A percentile compares a stretch with the other conserved stretches of the same genome.
Conservation (phyloP, 139 green algal species). For the Zygnema cylindricum region DNA sequence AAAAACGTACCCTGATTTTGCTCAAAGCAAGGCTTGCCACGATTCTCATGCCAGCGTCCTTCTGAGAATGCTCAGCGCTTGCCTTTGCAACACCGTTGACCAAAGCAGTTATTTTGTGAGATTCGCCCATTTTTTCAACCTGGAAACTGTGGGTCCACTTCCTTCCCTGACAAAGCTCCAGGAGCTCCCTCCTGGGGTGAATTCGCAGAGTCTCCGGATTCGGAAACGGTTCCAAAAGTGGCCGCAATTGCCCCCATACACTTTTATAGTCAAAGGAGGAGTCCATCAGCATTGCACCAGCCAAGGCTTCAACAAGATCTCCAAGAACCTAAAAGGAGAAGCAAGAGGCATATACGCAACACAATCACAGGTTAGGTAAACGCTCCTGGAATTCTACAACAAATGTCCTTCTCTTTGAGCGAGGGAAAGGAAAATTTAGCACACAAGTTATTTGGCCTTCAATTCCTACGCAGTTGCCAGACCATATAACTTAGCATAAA, state of each 20-base stretch:
- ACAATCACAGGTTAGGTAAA: not conserved
- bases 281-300: conserved; percentile 19
- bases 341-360: not conserved
- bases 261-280: not conserved
- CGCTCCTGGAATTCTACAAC: too few species aligned
- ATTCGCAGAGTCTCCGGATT: not conserved
- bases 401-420: too few species aligned
- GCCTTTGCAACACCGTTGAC: not conserved
- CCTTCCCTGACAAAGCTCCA: not conserved
- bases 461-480: too few species aligned
- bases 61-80: not conserved
- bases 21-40: not conserved
- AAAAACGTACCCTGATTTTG: not conserved
- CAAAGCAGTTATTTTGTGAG: not conserved
- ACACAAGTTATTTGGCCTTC: too few species aligned
- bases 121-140: not conserved
- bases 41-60: conserved; percentile 1
- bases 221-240: conserved; percentile 5
- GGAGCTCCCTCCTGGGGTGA: not conserved
- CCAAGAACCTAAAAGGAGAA: not conserved
- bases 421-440: too few species aligned
- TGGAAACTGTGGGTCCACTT: not conserved
- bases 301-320: conserved; percentile 22
- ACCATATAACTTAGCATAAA: too few species aligned
- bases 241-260: not conserved